phyloP scores from a whole-genome alignment of 495 filamentous ascomycete species.

The Daldinia vernicosa region DNA sequence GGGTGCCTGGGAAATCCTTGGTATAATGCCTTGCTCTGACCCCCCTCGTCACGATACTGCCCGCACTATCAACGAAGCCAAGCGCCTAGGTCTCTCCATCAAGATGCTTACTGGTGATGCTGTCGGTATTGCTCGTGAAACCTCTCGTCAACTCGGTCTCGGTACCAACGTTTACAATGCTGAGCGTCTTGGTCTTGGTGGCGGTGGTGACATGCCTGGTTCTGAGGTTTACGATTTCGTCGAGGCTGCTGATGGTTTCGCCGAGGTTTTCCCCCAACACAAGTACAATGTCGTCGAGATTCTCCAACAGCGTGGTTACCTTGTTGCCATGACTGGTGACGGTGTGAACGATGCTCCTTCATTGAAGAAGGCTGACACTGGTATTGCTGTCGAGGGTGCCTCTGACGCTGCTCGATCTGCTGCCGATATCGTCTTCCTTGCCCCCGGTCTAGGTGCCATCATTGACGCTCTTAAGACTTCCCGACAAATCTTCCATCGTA shows the following conservation, averaged over 20 bases:
- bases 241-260: conserved; percentile 93
- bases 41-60: conserved; percentile 92
- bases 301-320: conserved; percentile 93
- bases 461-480: conserved; percentile 94
- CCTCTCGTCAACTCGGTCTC: conserved; percentile 86
- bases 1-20: conserved; percentile 85
- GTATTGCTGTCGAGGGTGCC: conserved; percentile 93
- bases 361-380: conserved; percentile 93
- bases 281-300: conserved; percentile 98
- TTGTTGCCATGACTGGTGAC: conserved; percentile 98
- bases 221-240: conserved; percentile 95
- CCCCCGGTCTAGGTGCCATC: conserved; percentile 89
- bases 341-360: conserved; percentile 98
- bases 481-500: conserved; percentile 94
- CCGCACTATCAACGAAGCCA: conserved; percentile 88
- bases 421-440: conserved; percentile 93
- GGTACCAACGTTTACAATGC: conserved; percentile 95
- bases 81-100: conserved; percentile 84
- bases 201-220: conserved; percentile 89
- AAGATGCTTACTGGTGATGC: conserved; percentile 98
- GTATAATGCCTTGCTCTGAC: conserved; percentile 93
- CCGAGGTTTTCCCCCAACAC: conserved; percentile 96
- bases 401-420: conserved; percentile 93
- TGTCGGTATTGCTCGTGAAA: conserved; percentile 91
- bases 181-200: conserved; percentile 82